phyloP scores from a whole-genome alignment of 257 asterid species.

The Solanum sejunctum region DNA sequence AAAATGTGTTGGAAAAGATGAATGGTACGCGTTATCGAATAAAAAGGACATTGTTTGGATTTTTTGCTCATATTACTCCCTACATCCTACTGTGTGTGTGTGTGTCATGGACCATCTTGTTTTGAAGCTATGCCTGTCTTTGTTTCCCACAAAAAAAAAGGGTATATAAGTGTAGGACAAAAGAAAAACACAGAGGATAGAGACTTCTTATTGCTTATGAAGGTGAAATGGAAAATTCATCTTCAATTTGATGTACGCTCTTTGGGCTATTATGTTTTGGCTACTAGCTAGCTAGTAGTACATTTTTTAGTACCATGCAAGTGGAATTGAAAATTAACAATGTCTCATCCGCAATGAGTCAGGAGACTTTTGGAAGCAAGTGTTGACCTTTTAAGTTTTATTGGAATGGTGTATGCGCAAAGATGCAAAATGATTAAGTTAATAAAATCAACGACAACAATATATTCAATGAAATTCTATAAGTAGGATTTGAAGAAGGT shows the following conservation, averaged over 20 bases:
- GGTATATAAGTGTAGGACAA: background rate
- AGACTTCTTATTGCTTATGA: background rate
- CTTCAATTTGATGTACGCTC: background rate
- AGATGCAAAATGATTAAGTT: too few species aligned
- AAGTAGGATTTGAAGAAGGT: too few species aligned
- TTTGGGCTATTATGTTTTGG: background rate
- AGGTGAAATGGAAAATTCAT: background rate
- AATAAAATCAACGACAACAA: too few species aligned
- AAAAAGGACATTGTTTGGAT: background rate
- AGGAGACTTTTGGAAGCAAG: background rate
- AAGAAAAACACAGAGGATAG: background rate
- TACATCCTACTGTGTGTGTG: background rate
- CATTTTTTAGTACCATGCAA: background rate
- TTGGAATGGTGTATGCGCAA: background rate
- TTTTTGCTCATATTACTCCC: background rate
- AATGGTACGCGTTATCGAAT: background rate
- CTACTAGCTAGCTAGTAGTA: background rate
- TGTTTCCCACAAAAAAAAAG: background rate
- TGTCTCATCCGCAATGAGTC: background rate
- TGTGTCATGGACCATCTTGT: background rate
- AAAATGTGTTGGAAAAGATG: background rate
- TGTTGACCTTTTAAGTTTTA: background rate
- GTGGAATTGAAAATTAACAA: background rate
- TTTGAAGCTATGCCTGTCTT: background rate
- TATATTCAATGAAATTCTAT: too few species aligned